phyloP scores from a whole-genome alignment of 768 basidiomycete species.

The Chlorophyllum brunneum region DNA sequence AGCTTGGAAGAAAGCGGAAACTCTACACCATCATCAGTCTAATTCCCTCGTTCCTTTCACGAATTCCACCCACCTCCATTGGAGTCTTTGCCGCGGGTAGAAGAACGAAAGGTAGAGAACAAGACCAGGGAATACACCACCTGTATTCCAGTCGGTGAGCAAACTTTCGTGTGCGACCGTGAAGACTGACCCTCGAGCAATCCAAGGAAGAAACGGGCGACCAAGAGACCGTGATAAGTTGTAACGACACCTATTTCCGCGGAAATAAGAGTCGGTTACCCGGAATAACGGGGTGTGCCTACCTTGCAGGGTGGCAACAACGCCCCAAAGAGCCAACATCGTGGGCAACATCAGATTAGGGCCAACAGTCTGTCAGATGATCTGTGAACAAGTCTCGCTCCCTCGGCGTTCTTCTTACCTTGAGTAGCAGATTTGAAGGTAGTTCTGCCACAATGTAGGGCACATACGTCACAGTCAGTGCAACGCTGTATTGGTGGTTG shows the following conservation, averaged over 20 bases:
- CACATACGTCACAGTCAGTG: slow-evolving; percentile 44
- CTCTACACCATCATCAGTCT: slow-evolving; percentile 28
- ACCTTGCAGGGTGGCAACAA: slow-evolving; percentile 63
- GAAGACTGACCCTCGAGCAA: slow-evolving; percentile 37
- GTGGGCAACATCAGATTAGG: slow-evolving; percentile 56
- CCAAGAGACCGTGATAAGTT: slow-evolving; percentile 40
- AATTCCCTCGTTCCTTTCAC: neutral
- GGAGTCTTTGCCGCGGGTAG: slow-evolving; percentile 47
- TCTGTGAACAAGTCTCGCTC: neutral
- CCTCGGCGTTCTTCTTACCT: slow-evolving; percentile 29
- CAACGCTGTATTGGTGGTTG: slow-evolving; percentile 44
- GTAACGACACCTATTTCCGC: slow-evolving; percentile 38
- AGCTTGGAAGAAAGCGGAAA: slow-evolving; percentile 47
- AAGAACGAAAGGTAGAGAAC: slow-evolving; percentile 55
- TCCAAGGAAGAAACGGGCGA: slow-evolving; percentile 49
- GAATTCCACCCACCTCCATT: slow-evolving; percentile 36
- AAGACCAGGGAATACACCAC: slow-evolving; percentile 55
- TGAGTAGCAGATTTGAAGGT: slow-evolving; percentile 58
- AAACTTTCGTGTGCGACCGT: neutral
- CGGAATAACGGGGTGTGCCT: neutral
- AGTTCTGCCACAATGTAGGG: slow-evolving; percentile 59
- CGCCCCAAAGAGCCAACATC: slow-evolving; percentile 65
- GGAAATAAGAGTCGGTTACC: slow-evolving; percentile 1
- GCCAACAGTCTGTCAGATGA: slow-evolving; percentile 38
- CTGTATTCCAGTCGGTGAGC: slow-evolving; percentile 22